Percentiles rank a stretch among this genome's conserved stretches.
Evolutionary conservation across 208 protist species (phyloP).

Genomic region (Trypanosoma avium): DNA sequence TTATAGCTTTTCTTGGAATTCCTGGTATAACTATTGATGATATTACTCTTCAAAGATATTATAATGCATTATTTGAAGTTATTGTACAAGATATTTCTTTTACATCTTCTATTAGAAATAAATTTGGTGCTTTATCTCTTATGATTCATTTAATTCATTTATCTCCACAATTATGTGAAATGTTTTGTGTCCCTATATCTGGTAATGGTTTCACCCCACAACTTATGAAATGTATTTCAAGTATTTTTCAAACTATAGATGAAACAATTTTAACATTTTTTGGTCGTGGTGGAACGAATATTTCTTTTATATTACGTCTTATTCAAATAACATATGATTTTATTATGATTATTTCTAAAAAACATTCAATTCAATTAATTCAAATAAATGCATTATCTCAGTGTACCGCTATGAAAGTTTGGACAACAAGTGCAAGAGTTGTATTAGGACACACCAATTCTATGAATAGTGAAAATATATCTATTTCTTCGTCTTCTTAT

Average conservation of each 20-base stretch:
- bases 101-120: slow-evolving; percentile 15
- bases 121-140: slow-evolving; percentile 47
- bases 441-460: slow-evolving; percentile 48
- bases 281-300: slow-evolving; percentile 27
- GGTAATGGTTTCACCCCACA: slow-evolving; percentile 33
- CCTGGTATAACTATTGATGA: slow-evolving; percentile 65
- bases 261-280: slow-evolving; percentile 44
- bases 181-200: slow-evolving; percentile 48
- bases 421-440: slow-evolving; percentile 57
- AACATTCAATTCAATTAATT: slow-evolving; percentile 57
- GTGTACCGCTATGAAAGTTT: slow-evolving; percentile 68
- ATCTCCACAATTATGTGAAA: slow-evolving; percentile 63
- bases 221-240: slow-evolving; percentile 45
- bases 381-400: slow-evolving; percentile 44
- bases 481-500: slow-evolving; percentile 15
- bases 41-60: slow-evolving; percentile 52
- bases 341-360: slow-evolving; percentile 53
- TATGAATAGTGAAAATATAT: too few species aligned
- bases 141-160: slow-evolving; percentile 58
- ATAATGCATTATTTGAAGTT: slow-evolving; percentile 57
- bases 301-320: slow-evolving; percentile 37
- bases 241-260: slow-evolving; percentile 57
- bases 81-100: slow-evolving; percentile 53
- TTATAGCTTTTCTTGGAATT: slow-evolving; percentile 55
- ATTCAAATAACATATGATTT: slow-evolving; percentile 63